These are phyloP conservation scores for Beta vulgaris DNA, from an alignment of 148 eudicot species.

Conservation along the genomic window DNA sequence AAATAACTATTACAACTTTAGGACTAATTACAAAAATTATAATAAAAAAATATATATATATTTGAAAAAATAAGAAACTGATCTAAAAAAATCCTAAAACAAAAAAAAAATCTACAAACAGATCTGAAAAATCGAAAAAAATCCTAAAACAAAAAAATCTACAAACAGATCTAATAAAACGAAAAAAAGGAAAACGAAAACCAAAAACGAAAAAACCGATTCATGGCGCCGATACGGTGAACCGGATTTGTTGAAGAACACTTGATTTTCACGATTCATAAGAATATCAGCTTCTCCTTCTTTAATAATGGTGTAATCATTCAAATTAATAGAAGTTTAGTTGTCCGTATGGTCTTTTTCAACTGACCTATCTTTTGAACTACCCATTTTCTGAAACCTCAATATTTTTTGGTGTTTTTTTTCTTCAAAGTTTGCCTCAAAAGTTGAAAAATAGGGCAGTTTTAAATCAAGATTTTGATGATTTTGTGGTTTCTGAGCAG, in stretches of 20 bases:
- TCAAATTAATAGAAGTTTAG: conserved; percentile 45
- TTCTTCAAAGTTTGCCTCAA: neutral
- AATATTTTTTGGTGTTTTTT: neutral
- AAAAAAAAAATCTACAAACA: too few species aligned
- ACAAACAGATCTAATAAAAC: too few species aligned
- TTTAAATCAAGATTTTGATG: neutral
- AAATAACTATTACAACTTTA: too few species aligned
- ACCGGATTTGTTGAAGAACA: conserved; percentile 87
- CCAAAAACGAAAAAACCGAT: too few species aligned
- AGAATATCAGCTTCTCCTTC: conserved; percentile 99
- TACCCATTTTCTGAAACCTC: conserved; percentile 47
- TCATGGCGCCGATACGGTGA: too few species aligned
- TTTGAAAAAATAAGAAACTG: too few species aligned
- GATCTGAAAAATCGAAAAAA: too few species aligned
- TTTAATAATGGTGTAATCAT: conserved; percentile 63
- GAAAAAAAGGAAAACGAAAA: too few species aligned
- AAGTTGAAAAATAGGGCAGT: conserved; percentile 9
- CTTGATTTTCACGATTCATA: conserved; percentile 79
- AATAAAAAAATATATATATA: too few species aligned
- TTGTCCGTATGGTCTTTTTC: conserved; percentile 34
- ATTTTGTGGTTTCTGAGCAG: neutral
- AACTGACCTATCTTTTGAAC: conserved; percentile 38
- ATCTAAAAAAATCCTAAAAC: too few species aligned
- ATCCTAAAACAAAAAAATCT: too few species aligned
- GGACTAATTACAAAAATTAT: too few species aligned